Evolutionary conservation across 2,329 filamentous ascomycete genomes (phyloP), one percentile per base, ranked within the genome.

Genomic region (Periconia macrospinosa): DNA sequence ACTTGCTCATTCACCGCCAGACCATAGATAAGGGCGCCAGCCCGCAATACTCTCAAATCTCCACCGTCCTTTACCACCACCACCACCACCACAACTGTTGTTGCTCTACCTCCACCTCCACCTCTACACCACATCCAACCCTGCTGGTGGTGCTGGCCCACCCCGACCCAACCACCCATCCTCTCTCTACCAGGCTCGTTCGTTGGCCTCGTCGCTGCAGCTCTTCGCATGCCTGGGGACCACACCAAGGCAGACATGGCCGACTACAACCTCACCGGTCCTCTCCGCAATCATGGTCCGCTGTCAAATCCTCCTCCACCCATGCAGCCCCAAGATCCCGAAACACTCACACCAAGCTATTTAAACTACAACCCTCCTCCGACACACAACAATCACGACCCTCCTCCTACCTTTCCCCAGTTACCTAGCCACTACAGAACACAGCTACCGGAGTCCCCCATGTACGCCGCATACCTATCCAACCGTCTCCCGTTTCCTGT

Each of bases 251-350:
- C 46, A 49, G 51, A 37, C 37, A 71, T 71, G 69, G 66, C 68
- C 33, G 67, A 68, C n/a, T 51, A 61, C 27, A 58, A 66, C 50
- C 62, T 55, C 50, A 55, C 53, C 53, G n/a, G 55, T 15, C 50
- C 59, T 50, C 47, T 54, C 23, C 53, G 49, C 15, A 53, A 44
- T 43, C 43, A 52, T 41, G 65, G 45, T 33, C 15, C 43, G 9
- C 45, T 60, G 56, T 47, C 49, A 55, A 57, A 56, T 20, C 56
- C 61, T 51, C 56, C 66, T 11, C 57, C 62, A 37, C 45, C 46
- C 40, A 42, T 59, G 43, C 61, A 54, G 41, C 20, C 55, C 49
- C 64, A 57, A 42, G 57, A 54, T 53, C 53, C 62, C 53, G 63
- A 63, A 41, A 47, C 59, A 33, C 49, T 64, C 52, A 53, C 59